phyloP scores from a whole-genome alignment of 169 alveolate genomes.

The Plasmodium yoelii region DNA sequence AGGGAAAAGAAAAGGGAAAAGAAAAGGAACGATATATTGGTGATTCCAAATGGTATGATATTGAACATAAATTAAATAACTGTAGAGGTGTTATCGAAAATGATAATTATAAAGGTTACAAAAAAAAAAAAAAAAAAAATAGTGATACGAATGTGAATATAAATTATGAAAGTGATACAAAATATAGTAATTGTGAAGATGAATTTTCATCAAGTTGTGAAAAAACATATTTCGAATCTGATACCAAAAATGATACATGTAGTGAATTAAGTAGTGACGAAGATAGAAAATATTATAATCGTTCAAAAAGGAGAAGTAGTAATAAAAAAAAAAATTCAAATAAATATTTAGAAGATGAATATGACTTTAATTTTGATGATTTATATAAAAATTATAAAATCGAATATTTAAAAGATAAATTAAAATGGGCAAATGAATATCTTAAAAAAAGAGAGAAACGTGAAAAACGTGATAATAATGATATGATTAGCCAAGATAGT shows the following conservation, averaged over 20 bases:
- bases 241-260: not conserved
- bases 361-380: slow-evolving; percentile 30
- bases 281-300: not conserved
- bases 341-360: slow-evolving; percentile 31
- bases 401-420: slow-evolving; percentile 41
- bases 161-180: not conserved
- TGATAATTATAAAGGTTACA: not conserved
- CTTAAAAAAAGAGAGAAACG: slow-evolving; percentile 15
- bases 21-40: slow-evolving; percentile 24
- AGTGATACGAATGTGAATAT: not conserved
- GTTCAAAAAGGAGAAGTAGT: not conserved
- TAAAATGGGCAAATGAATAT: slow-evolving; percentile 51
- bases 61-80: slow-evolving; percentile 38
- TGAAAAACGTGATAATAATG: not conserved
- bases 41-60: slow-evolving; percentile 52
- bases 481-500: not conserved
- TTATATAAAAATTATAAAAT: slow-evolving; percentile 50
- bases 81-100: slow-evolving; percentile 44
- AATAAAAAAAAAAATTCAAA: not conserved
- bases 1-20: not conserved
- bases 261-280: not conserved
- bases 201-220: no score
- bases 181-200: not conserved
- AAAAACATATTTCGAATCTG: slow-evolving; percentile 14
- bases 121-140: slow-evolving; percentile 2